phyloP scores from a whole-genome alignment of 2,329 filamentous ascomycete genomes.

The Colletotrichum kahawae region DNA sequence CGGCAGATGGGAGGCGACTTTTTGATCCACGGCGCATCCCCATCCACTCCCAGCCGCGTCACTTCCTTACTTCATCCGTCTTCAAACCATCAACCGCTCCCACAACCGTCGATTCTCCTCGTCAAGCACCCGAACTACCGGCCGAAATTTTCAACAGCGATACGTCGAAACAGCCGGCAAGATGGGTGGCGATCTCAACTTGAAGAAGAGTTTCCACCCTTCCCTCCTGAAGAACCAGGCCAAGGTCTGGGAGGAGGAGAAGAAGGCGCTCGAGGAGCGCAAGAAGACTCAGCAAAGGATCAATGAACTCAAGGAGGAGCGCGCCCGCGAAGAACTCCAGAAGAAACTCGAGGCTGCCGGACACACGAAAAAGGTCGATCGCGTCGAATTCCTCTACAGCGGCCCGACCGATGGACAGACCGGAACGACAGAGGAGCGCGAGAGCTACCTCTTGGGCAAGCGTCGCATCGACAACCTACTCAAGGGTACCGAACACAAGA shows the following conservation, averaged over 20 bases:
- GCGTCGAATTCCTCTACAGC: slow-evolving; percentile 98
- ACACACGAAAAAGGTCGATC: slow-evolving; percentile 77
- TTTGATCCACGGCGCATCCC: not conserved
- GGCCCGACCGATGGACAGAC: slow-evolving; percentile 79
- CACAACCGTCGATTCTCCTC: not conserved
- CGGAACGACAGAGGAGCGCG: slow-evolving; percentile 86
- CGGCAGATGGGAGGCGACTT: slow-evolving; percentile 11
- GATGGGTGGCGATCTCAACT: slow-evolving; percentile 94
- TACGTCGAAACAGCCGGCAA: slow-evolving; percentile 39
- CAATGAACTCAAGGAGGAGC: slow-evolving; percentile 93
- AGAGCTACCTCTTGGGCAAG: slow-evolving; percentile 92
- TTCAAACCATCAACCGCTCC: not conserved
- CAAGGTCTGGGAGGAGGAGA: slow-evolving; percentile 89
- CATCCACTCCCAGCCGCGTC: not conserved
- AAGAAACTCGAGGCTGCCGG: slow-evolving; percentile 88
- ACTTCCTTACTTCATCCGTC: too few species aligned
- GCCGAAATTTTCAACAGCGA: not conserved
- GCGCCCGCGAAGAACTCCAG: slow-evolving; percentile 89
- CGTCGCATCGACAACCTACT: slow-evolving; percentile 84
- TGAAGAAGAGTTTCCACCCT: slow-evolving; percentile 96
- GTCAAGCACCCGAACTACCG: not conserved
- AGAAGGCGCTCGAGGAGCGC: slow-evolving; percentile 91
- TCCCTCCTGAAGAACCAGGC: slow-evolving; percentile 88
- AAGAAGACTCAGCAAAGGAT: slow-evolving; percentile 91
- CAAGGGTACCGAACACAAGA: slow-evolving; percentile 80